Percentiles rank a stretch among this genome's conserved stretches.
phyloP scores from a whole-genome alignment of 306 rosid species.

The Citrullus amarus region DNA sequence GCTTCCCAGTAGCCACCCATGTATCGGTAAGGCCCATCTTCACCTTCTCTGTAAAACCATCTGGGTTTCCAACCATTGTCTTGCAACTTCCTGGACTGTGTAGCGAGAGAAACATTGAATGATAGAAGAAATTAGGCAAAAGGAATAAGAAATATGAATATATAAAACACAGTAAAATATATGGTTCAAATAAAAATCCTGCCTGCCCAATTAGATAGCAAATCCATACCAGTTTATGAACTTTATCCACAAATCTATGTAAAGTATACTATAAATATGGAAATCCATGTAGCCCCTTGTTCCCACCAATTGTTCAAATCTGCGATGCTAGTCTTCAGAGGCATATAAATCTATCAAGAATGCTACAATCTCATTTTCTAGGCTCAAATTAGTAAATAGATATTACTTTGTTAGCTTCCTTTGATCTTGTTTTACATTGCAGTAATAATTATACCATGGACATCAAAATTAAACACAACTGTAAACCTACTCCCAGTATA shows the following conservation, averaged over 20 bases:
- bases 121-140: background rate
- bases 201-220: background rate
- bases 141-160: background rate
- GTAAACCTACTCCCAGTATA: background rate
- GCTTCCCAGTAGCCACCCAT: constrained; percentile 94
- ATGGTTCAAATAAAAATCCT: background rate
- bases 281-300: background rate
- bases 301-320: too few species aligned
- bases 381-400: background rate
- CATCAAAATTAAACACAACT: background rate
- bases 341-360: background rate
- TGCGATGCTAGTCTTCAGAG: background rate
- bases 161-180: background rate
- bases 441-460: background rate
- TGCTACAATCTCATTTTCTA: background rate
- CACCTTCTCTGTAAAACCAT: constrained; percentile 68
- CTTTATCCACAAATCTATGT: too few species aligned
- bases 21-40: constrained; percentile 54
- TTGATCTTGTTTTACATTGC: background rate
- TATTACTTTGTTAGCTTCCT: background rate
- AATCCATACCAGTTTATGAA: background rate
- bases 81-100: constrained; percentile 88
- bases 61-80: constrained; percentile 92
- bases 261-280: background rate
- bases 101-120: background rate